phyloP scores from a whole-genome alignment of 1,284 basidiomycete genomes.

The Paramarasmius palmivorus region DNA sequence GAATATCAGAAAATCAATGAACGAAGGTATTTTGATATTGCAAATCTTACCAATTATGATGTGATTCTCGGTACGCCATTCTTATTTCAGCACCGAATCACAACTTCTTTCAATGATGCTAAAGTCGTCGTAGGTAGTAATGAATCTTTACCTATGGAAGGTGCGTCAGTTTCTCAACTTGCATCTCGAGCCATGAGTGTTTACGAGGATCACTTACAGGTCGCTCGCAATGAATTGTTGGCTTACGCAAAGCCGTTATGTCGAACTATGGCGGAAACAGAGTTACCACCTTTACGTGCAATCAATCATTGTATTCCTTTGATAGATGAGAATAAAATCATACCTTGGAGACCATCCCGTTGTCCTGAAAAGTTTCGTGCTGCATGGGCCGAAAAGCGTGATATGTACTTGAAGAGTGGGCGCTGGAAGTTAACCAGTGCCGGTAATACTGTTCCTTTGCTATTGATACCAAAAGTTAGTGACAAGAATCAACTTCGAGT shows the following conservation, averaged over 20 bases:
- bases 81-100: too few relatives aligned
- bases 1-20: too few relatives aligned
- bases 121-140: too few relatives aligned
- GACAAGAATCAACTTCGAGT: not conserved
- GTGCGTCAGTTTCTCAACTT: too few relatives aligned
- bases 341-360: conserved; percentile 13
- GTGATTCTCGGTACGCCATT: too few relatives aligned
- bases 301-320: conserved; percentile 17
- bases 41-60: too few relatives aligned
- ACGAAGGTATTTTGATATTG: too few relatives aligned
- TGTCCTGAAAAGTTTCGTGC: conserved; percentile 9
- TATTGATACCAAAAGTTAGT: conserved; percentile 23
- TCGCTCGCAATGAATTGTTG: not conserved
- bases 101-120: too few relatives aligned
- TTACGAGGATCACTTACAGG: too few relatives aligned
- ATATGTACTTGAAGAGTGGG: conserved; percentile 15
- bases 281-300: conserved; percentile 7
- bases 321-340: too few relatives aligned
- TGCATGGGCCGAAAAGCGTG: conserved; percentile 20
- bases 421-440: conserved; percentile 12
- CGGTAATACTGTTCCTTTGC: conserved; percentile 27
- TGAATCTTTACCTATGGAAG: too few relatives aligned
- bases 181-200: too few relatives aligned
- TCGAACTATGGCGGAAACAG: conserved; percentile 3
- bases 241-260: conserved; percentile 7